Evolutionary conservation across 257 asterid genomes (phyloP), one percentile per base, ranked within the genome.

Genomic region (Avicennia marina): DNA sequence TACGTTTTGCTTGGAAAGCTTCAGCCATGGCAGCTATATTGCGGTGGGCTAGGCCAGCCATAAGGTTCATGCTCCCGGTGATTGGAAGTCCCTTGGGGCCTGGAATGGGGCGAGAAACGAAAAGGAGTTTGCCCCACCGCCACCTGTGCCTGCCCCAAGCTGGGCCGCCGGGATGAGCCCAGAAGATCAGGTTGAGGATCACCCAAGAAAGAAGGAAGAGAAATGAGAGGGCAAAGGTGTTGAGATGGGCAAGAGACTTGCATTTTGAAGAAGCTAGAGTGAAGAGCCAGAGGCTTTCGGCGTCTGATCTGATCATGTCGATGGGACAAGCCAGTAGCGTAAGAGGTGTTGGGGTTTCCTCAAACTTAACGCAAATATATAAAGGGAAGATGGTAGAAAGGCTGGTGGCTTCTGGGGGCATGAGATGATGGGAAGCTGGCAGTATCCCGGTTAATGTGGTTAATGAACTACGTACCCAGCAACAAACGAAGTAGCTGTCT

Each of bases 131-230:
- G 10, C 33, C 7, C 7, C 33, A 2, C 0, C 56, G 57, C 76
- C 79, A 61, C 39, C 24, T 77, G 49, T 68, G 29, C 6, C 42
- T 68, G 17, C 95, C 97, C 97, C 97, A 89, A 27, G 97, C 94
- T 1, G 93, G 83, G 34, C 97, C 97, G 27, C 97, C 95, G 2
- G 84, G 77, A 40, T 86, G 72, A 36, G 76, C 67, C 97, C 97
- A 89, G 75, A 79, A 77, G 43, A 79, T 22, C 4, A 86, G 58
- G 75, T 65, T 68, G 73, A 83, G 39, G 68, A 66, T 7, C 0
- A 78, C 13, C 34, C 58, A 75, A 3, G 77, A 72, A 0, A 83
- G 62, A 24, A 76, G 21, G 20, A 69, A 53, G 29, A 77, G 49
- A 10, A 68, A 61, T 52, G 67, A 65, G 2, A 79, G 24, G 33